phyloP scores from a whole-genome alignment of 495 filamentous ascomycete genomes.

The Lasiosphaeris hirsuta region DNA sequence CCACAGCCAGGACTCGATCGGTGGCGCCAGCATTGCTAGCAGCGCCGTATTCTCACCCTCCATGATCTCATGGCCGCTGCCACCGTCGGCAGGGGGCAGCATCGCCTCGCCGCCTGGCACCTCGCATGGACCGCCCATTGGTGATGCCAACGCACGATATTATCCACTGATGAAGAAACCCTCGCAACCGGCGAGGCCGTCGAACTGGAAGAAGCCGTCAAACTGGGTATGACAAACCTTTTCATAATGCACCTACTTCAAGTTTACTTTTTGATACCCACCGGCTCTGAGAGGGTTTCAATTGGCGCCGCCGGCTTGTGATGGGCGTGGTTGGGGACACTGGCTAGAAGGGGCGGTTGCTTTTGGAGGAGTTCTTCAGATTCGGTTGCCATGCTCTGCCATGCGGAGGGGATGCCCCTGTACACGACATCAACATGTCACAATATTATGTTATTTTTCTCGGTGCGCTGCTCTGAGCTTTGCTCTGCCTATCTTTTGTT shows the following conservation, averaged over 20 bases:
- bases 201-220: constrained; percentile 15
- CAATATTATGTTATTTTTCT: too few species aligned
- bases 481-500: too few species aligned
- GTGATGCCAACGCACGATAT: background rate
- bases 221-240: constrained; percentile 10
- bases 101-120: constrained; percentile 17
- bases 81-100: constrained; percentile 20
- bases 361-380: too few species aligned
- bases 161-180: constrained; percentile 3
- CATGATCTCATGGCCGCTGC: constrained; percentile 27
- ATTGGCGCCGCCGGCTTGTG: too few species aligned
- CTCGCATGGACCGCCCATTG: constrained; percentile 2
- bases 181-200: constrained; percentile 5
- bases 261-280: constrained; percentile 2
- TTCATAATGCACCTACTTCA: constrained; percentile 4
- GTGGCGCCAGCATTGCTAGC: constrained; percentile 24
- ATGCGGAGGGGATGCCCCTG: too few species aligned
- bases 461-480: too few species aligned
- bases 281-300: background rate
- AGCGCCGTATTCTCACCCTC: constrained; percentile 26
- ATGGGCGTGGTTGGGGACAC: too few species aligned
- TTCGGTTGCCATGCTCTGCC: too few species aligned
- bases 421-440: too few species aligned
- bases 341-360: too few species aligned
- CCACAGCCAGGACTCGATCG: constrained; percentile 5